Conservation (phyloP, 768 basidiomycete genomes). For the Boletus eberwhitei region DNA sequence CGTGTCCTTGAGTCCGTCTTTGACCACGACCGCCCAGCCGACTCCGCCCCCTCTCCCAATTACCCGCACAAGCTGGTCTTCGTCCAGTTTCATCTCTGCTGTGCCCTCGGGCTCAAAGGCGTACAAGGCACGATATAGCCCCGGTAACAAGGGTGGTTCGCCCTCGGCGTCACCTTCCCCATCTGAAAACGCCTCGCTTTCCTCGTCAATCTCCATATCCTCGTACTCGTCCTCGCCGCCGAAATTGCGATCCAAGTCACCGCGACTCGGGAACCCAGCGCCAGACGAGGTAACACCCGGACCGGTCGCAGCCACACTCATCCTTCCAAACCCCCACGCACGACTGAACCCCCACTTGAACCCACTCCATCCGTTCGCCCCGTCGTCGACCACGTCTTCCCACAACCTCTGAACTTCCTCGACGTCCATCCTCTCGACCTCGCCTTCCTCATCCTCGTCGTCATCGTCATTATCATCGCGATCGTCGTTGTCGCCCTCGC, state of each 20-base stretch:
- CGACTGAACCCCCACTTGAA: conserved; percentile 44
- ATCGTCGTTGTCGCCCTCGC: conserved; percentile 10
- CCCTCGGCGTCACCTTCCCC: conserved; percentile 21
- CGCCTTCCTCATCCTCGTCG: conserved; percentile 10
- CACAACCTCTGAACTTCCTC: conserved; percentile 6
- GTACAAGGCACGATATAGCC: conserved; percentile 74
- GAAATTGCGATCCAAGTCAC: conserved; percentile 50
- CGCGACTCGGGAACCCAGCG: conserved; percentile 33
- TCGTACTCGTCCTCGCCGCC: conserved; percentile 30
- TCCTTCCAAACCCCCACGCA: conserved; percentile 34
- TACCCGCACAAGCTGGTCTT: conserved; percentile 73
- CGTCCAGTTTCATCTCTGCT: conserved; percentile 77
- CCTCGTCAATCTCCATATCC: conserved; percentile 28
- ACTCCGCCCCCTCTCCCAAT: conserved; percentile 74
- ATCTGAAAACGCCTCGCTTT: conserved; percentile 29
- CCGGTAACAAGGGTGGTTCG: conserved; percentile 51
- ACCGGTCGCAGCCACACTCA: neutral
- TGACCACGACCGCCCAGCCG: conserved; percentile 75
- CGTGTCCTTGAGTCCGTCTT: conserved; percentile 34
- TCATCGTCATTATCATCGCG: conserved; percentile 1
- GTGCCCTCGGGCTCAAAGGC: conserved; percentile 77
- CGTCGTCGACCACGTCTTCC: conserved; percentile 28
- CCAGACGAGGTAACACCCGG: conserved; percentile 1
- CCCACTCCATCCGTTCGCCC: conserved; percentile 32
- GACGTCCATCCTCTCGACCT: neutral